A percentile compares a stretch with the other conserved stretches of the same genome.
Evolutionary conservation across 257 asterid genomes (phyloP).

Genomic region (Voacanga thouarsii): DNA sequence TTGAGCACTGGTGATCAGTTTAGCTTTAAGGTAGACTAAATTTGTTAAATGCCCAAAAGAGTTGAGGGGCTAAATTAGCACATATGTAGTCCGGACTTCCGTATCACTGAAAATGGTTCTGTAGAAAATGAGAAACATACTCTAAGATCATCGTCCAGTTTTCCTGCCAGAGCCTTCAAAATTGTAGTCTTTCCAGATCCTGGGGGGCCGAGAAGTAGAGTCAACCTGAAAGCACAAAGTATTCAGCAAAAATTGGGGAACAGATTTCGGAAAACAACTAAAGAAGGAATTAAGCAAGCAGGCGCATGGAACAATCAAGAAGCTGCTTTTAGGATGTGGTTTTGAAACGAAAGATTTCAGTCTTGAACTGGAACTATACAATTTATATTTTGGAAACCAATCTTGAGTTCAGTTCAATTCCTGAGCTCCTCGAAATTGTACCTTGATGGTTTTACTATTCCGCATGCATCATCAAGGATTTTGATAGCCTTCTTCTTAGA

Average conservation of each 20-base stretch:
- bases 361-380: background rate
- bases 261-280: too few relatives aligned
- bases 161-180: conserved; percentile 57
- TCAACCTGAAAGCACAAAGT: conserved; percentile 33
- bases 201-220: conserved; percentile 67
- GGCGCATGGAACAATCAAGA: too few relatives aligned
- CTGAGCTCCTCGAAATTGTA: conserved; percentile 6
- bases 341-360: too few relatives aligned
- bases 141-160: conserved; percentile 51
- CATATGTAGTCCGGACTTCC: background rate
- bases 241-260: conserved; percentile 11
- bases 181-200: conserved; percentile 56
- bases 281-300: too few relatives aligned
- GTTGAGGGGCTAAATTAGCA: background rate
- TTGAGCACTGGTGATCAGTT: background rate
- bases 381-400: background rate
- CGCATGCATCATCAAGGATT: conserved; percentile 38
- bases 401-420: background rate
- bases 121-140: conserved; percentile 24
- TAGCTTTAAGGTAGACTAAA: background rate
- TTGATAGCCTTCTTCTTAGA: conserved; percentile 50
- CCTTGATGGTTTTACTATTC: conserved; percentile 62
- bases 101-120: background rate
- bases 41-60: background rate
- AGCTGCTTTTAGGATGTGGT: too few relatives aligned